phyloP scores from a whole-genome alignment of 352 stramenopile species.

The Pythium rishiriense region DNA sequence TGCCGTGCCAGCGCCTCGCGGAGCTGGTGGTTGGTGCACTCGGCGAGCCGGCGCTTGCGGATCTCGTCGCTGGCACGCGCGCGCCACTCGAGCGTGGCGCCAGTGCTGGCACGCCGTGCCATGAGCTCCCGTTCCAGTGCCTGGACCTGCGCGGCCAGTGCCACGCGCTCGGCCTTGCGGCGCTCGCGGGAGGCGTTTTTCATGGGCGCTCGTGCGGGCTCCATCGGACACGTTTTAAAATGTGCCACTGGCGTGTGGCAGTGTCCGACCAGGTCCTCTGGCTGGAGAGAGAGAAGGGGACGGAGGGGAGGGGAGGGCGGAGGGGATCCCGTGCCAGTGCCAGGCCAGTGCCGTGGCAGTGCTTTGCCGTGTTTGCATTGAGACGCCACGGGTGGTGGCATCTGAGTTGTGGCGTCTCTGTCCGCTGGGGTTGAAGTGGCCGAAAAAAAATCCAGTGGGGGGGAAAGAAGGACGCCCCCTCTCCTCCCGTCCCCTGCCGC shows the following conservation, averaged over 20 bases:
- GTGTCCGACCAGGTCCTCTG: neutral
- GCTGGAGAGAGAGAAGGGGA: too few species aligned
- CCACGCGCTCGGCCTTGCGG: conserved; percentile 2
- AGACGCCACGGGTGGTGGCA: neutral
- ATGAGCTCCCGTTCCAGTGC: neutral
- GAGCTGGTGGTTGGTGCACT: neutral
- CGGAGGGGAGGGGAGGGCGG: too few species aligned
- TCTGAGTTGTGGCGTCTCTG: neutral
- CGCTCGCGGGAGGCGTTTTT: conserved; percentile 11
- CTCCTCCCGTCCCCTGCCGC: neutral
- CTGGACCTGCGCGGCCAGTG: neutral
- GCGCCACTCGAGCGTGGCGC: neutral
- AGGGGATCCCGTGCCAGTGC: neutral
- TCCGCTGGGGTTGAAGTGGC: neutral
- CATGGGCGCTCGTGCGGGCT: neutral
- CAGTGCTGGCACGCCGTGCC: neutral
- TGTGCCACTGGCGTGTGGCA: neutral
- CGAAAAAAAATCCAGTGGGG: neutral
- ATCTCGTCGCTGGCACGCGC: neutral
- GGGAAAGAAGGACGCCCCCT: neutral
- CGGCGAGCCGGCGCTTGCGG: conserved; percentile 4
- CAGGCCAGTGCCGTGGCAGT: neutral
- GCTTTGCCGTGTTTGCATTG: too few species aligned
- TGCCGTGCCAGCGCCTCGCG: neutral
- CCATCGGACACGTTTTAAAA: neutral